These are phyloP conservation scores for Ophiostoma australiae DNA, from an alignment of 2,329 filamentous ascomycete genomes.

Conservation along the genomic window DNA sequence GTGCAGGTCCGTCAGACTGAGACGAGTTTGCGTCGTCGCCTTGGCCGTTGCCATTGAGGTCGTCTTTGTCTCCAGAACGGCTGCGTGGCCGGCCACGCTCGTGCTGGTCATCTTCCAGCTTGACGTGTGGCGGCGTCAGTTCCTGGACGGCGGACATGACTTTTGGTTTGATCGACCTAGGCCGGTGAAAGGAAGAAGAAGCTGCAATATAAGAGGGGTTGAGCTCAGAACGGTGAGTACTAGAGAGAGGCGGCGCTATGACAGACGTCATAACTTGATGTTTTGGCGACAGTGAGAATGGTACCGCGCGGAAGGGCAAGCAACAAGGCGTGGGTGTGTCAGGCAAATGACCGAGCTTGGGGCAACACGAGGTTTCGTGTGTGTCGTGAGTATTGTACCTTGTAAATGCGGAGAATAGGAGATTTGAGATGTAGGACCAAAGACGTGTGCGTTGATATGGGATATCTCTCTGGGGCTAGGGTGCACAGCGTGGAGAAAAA, in stretches of 20 bases:
- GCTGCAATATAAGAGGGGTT: neutral
- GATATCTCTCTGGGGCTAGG: neutral
- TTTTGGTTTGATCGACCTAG: neutral
- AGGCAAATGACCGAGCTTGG: slow-evolving; percentile 4
- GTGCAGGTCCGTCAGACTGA: slow-evolving; percentile 49
- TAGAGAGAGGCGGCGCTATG: neutral
- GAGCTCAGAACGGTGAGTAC: neutral
- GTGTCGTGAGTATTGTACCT: neutral
- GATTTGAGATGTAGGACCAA: neutral
- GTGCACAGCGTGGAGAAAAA: neutral
- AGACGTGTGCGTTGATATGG: neutral
- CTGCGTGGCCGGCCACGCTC: slow-evolving; percentile 42
- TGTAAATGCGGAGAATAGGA: slow-evolving; percentile 11
- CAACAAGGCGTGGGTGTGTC: neutral
- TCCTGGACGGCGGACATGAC: slow-evolving; percentile 41
- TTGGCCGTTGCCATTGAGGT: slow-evolving; percentile 38
- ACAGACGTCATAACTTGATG: slow-evolving; percentile 12
- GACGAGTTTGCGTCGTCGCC: slow-evolving; percentile 46
- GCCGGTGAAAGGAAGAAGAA: neutral
- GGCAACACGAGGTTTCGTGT: slow-evolving; percentile 1
- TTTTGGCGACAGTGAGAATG: neutral
- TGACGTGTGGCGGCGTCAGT: slow-evolving; percentile 40
- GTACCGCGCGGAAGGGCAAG: neutral
- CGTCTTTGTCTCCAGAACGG: slow-evolving; percentile 34
- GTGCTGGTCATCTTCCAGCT: slow-evolving; percentile 36